Evolutionary conservation across 2,329 filamentous ascomycete genomes (phyloP).

Genomic region (Penicillium capsulatum): DNA sequence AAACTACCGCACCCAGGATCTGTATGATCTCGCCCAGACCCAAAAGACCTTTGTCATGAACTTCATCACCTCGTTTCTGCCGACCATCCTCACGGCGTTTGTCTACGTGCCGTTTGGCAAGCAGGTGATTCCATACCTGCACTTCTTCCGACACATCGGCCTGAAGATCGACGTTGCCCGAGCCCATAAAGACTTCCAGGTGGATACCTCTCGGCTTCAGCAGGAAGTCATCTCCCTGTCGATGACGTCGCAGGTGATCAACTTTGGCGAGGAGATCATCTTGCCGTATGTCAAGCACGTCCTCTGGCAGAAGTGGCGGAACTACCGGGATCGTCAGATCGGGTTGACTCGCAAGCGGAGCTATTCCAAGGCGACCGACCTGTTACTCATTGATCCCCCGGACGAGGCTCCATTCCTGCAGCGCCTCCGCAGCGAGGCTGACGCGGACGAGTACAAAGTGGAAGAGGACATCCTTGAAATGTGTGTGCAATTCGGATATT

Average conservation of each 20-base stretch:
- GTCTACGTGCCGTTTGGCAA: slow-evolving; percentile 90
- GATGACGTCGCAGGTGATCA: slow-evolving; percentile 87
- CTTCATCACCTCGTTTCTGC: slow-evolving; percentile 92
- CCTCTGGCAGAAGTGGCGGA: slow-evolving; percentile 65
- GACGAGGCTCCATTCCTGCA: slow-evolving; percentile 78
- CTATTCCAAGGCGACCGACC: slow-evolving; percentile 41
- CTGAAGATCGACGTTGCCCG: slow-evolving; percentile 11
- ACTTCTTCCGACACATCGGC: slow-evolving; percentile 66
- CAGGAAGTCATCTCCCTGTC: slow-evolving; percentile 96
- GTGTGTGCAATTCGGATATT: slow-evolving; percentile 83
- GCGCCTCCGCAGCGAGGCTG: slow-evolving; percentile 76
- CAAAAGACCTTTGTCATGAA: slow-evolving; percentile 94
- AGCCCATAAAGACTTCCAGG: slow-evolving; percentile 61
- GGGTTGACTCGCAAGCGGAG: slow-evolving; percentile 33
- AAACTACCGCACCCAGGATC: slow-evolving; percentile 86
- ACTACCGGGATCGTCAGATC: slow-evolving; percentile 23
- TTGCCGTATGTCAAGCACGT: slow-evolving; percentile 80
- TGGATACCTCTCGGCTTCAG: slow-evolving; percentile 77
- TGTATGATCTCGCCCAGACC: slow-evolving; percentile 77
- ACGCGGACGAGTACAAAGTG: slow-evolving; percentile 81
- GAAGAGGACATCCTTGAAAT: slow-evolving; percentile 89
- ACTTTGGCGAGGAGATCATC: slow-evolving; percentile 76
- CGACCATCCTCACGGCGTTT: slow-evolving; percentile 87
- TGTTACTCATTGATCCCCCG: slow-evolving; percentile 59
- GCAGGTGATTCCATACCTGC: slow-evolving; percentile 76